A percentile compares a stretch with the other conserved stretches of the same genome.
phyloP scores from a whole-genome alignment of 768 basidiomycete species.

The Lentinula sp. region DNA sequence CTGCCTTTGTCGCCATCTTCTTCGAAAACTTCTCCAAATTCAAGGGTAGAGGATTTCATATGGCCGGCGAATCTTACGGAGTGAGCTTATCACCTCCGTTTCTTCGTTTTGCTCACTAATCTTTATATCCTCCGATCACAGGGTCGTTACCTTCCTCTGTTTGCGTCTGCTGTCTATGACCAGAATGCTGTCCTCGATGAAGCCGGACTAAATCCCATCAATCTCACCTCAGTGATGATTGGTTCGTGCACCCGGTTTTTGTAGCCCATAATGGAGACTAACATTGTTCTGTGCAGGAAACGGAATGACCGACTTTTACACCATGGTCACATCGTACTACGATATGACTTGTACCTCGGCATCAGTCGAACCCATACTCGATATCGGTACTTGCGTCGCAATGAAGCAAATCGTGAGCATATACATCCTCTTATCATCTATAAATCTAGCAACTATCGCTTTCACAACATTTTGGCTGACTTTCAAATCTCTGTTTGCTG shows the following conservation, averaged over 20 bases:
- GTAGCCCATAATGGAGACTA: not conserved
- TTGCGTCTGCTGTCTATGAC: slow-evolving; percentile 54
- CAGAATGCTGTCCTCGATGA: slow-evolving; percentile 37
- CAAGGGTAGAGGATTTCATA: slow-evolving; percentile 46
- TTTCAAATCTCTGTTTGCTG: not conserved
- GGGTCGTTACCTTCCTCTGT: slow-evolving; percentile 46
- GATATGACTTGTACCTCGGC: slow-evolving; percentile 43
- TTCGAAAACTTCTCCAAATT: slow-evolving; percentile 48
- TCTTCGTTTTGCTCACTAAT: not conserved
- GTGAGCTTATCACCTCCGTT: slow-evolving; percentile 22
- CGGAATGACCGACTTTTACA: slow-evolving; percentile 43
- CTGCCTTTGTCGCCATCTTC: slow-evolving; percentile 49
- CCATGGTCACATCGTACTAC: slow-evolving; percentile 23
- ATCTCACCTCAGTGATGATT: slow-evolving; percentile 46
- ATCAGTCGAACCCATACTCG: slow-evolving; percentile 32
- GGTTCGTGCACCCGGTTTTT: slow-evolving; percentile 16
- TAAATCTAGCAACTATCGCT: not conserved
- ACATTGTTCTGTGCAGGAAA: slow-evolving; percentile 28
- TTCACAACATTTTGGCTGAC: no score
- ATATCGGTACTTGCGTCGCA: slow-evolving; percentile 27
- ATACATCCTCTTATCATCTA: not conserved
- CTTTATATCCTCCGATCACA: slow-evolving; percentile 6
- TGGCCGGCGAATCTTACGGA: slow-evolving; percentile 60
- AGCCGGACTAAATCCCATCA: slow-evolving; percentile 37
- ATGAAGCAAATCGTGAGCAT: slow-evolving; percentile 35